Conservation (phyloP, 2,329 filamentous ascomycete genomes). For the Cadophora luteo-olivacea region DNA sequence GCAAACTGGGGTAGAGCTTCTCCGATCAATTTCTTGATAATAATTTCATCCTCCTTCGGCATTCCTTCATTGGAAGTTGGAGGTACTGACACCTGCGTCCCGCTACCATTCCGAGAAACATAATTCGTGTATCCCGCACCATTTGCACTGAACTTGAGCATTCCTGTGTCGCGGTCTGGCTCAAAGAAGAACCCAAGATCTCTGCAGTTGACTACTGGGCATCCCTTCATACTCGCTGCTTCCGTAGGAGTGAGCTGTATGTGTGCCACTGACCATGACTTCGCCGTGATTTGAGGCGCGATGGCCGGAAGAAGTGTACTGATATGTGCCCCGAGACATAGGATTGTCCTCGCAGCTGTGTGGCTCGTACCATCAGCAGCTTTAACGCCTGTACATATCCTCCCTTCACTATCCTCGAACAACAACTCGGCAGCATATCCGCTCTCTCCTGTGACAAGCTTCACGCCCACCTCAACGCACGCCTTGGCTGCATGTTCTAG, state of each 20-base stretch:
- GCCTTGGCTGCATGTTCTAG: neutral
- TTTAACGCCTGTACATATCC: neutral
- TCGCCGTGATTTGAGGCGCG: neutral
- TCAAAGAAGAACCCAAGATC: too few species aligned
- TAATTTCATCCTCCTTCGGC: too few species aligned
- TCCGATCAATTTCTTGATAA: constrained; percentile 2
- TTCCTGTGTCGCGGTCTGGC: too few species aligned
- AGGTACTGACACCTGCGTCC: too few species aligned
- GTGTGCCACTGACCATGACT: neutral
- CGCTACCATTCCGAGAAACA: too few species aligned
- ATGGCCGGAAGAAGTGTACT: neutral
- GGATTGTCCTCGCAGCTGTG: neutral
- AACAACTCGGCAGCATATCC: neutral
- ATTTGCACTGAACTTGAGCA: too few species aligned
- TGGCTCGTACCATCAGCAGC: neutral
- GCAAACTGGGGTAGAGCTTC: constrained; percentile 3
- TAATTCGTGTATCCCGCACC: too few species aligned
- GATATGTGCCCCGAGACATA: neutral
- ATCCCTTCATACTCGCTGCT: too few species aligned
- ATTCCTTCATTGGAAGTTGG: too few species aligned
- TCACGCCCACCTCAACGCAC: neutral
- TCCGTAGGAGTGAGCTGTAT: too few species aligned
- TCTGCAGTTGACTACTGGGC: too few species aligned
- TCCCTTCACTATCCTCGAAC: neutral
- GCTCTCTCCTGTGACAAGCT: neutral